phyloP scores from a whole-genome alignment of 169 alveolate species.

The Eimeria sp. region DNA sequence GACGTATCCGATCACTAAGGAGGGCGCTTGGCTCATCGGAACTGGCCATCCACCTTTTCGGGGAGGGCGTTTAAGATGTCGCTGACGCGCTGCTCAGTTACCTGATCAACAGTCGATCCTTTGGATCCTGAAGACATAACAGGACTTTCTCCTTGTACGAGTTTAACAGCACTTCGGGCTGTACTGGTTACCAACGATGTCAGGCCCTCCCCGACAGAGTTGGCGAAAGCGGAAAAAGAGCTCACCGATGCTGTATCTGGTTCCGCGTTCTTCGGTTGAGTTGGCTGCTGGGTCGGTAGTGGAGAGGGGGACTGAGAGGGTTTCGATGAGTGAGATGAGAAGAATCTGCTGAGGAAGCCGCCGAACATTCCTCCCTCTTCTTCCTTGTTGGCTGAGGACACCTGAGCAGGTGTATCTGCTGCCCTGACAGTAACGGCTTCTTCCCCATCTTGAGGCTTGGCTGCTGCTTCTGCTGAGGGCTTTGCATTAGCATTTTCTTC shows the following conservation, averaged over 20 bases:
- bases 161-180: slow-evolving; percentile 42
- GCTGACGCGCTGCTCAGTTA: slow-evolving; percentile 32
- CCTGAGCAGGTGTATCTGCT: neutral
- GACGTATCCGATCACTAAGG: neutral
- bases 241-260: slow-evolving; percentile 4
- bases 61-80: slow-evolving; percentile 32
- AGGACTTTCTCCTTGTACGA: slow-evolving; percentile 8
- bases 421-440: slow-evolving; percentile 1
- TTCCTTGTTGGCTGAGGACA: neutral
- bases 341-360: slow-evolving; percentile 45
- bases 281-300: neutral
- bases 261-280: slow-evolving; percentile 8
- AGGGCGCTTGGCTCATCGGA: neutral
- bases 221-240: slow-evolving; percentile 35
- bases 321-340: neutral
- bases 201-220: slow-evolving; percentile 50
- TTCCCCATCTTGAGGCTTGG: neutral
- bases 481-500: neutral
- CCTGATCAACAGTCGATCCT: neutral
- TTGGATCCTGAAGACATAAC: neutral
- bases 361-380: slow-evolving; percentile 51
- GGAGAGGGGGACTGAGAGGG: neutral
- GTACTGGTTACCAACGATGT: slow-evolving; percentile 20
- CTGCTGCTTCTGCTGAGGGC: slow-evolving; percentile 1
- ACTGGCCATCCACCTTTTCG: slow-evolving; percentile 56